Percentiles rank a stretch among this genome's conserved stretches.
Evolutionary conservation across 345 rosid genomes (phyloP).

Genomic region (Raphanus sativus): DNA sequence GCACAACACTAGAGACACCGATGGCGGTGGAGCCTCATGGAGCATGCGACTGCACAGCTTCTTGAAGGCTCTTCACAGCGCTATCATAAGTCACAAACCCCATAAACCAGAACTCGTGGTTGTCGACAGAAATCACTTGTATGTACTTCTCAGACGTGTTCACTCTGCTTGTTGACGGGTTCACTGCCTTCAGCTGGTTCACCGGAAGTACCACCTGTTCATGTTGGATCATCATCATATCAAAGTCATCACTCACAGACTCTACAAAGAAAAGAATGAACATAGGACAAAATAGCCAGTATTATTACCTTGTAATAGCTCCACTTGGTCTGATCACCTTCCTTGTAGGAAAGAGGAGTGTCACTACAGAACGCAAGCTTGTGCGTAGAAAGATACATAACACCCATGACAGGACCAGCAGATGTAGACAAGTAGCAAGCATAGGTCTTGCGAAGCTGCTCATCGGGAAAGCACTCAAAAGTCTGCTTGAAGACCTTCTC

Average conservation of each 20-base stretch:
- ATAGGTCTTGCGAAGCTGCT: conserved; percentile 66
- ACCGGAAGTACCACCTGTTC: conserved; percentile 67
- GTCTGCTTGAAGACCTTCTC: conserved; percentile 79
- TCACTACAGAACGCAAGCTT: conserved; percentile 89
- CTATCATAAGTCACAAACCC: conserved; percentile 78
- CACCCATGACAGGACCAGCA: conserved; percentile 96
- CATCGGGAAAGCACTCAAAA: conserved; percentile 78
- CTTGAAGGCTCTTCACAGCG: conserved; percentile 74
- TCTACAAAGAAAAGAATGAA: neutral
- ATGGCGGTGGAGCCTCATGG: conserved; percentile 12
- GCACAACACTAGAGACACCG: conserved; percentile 17
- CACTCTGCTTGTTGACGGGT: conserved; percentile 74
- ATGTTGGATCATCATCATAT: neutral
- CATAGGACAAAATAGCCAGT: neutral
- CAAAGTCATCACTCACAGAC: conserved; percentile 1
- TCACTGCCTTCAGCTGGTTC: conserved; percentile 69
- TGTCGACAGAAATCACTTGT: conserved; percentile 75
- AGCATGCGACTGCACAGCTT: conserved; percentile 43
- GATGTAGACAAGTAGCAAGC: conserved; percentile 96
- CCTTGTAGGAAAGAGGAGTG: conserved; percentile 76
- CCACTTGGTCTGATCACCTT: conserved; percentile 63
- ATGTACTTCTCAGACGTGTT: conserved; percentile 77
- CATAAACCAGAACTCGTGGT: conserved; percentile 93
- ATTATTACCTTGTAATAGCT: conserved; percentile 83
- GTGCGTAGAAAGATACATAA: conserved; percentile 70